A percentile compares a stretch with the other conserved stretches of the same genome.
phyloP scores from a whole-genome alignment of 192 early-diverging fungal species.

The Coemansia sp. region DNA sequence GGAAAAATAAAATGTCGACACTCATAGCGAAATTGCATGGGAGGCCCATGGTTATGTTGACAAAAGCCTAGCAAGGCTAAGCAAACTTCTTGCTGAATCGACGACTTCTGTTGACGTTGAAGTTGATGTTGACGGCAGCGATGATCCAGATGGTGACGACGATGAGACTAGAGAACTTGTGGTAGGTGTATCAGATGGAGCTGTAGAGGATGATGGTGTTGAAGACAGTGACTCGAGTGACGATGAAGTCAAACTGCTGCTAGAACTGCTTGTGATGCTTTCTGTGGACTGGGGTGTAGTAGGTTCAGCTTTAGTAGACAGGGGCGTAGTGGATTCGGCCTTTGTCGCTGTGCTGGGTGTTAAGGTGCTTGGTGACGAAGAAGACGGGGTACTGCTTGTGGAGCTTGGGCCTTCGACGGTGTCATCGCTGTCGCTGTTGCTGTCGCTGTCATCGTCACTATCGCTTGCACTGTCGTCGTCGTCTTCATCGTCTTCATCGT shows the following conservation, averaged over 20 bases:
- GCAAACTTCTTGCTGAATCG: neutral
- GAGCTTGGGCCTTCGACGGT: neutral
- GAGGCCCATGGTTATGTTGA: neutral
- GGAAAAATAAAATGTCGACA: no score
- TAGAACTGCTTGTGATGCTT: neutral
- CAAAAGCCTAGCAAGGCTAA: constrained; percentile 4
- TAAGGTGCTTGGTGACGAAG: neutral
- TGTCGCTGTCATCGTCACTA: constrained; percentile 11
- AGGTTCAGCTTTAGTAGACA: neutral
- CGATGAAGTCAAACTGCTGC: neutral
- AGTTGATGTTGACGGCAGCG: neutral
- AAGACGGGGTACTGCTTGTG: neutral
- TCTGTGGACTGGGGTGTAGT: neutral
- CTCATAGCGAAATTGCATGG: no score
- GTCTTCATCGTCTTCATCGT: constrained; percentile 14
- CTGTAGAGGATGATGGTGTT: neutral
- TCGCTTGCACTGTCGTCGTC: constrained; percentile 5
- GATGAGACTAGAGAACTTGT: neutral
- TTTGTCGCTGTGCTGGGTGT: neutral
- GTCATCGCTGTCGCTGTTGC: constrained; percentile 18
- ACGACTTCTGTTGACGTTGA: neutral
- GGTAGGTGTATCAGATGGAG: neutral
- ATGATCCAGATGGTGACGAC: neutral
- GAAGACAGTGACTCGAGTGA: neutral
- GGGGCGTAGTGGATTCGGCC: neutral